Base-by-base conservation (phyloP, 1,139 yeast genomes). In the Suhomyces maxii region DNA sequence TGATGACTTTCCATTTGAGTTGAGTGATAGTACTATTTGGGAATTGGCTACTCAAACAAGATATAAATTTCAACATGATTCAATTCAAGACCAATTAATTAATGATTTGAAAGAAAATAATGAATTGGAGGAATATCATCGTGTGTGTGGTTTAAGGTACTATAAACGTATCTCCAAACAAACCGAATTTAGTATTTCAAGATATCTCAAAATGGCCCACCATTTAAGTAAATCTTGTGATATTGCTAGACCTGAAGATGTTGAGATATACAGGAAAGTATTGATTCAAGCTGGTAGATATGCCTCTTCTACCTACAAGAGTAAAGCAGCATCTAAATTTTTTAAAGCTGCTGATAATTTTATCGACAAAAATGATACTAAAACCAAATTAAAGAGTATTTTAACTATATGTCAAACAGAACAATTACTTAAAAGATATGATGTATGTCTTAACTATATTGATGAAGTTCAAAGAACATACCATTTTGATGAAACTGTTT, bases 101-200 rank as follows among this genome's bases (percentile, higher is more conserved):
- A 59, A 58, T 26, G 67, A 65, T 23, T 48, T 73, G 50, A 52
- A 59, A 30, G 47, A 52, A 0, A 50, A 51, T 0, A 57, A 60
- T 2, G 72, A 70, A 44, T 62, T 71, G 6, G 58, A 61, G 14
- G 61, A 61, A 23, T 61, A 61, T 31, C 80, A 79, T 46, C 63
- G 75, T 34, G 44, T 59, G 6, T 73, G 79, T 59, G 84, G 81
- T 0, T 53, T 79, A 43, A 59, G 80, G 18, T 58, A 68, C 41
- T 65, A 69, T 45, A 64, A 68, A 11, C 53, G 54, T n/a, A 46
- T 61, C 6, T 51, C 58, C 6, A 57, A 60, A 34, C 61, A 61
- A 32, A 39, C 47, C 2, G 48, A 51, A 12, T 44, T 58, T 10
- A 57, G 57, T 36, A 58, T 67, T 14, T 42, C 64, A 11, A 60